Base-by-base conservation (phyloP, 192 early-diverging fungal species). In the Dispira simplex region DNA sequence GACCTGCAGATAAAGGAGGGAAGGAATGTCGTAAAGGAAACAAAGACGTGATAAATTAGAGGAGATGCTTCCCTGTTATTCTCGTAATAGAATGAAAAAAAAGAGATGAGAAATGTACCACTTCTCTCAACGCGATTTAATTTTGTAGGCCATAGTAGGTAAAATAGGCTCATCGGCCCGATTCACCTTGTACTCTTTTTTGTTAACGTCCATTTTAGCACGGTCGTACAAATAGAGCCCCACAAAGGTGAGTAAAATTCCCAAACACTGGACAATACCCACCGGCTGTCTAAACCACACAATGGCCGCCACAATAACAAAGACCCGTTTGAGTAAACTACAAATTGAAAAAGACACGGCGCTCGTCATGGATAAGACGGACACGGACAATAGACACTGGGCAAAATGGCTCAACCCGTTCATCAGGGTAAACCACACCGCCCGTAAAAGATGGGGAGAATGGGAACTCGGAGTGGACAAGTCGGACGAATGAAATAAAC, bases 281-380 rank as follows among this genome's bases (percentile, higher is more conserved):
- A 92, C 81, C 16, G 80, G 72, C 66, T 95, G 88, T 49, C 84
- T 82, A 72, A 90, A 90, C 75, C 87, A 95, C 12, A 90, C 58
- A 51, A 95, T 90, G 54, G 79, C 77, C 28, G 86, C 83, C 25
- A 84, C 79, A 72, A 95, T 93, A 27, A 95, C 91, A 68, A 90
- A 81, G 54, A 95, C 90, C n/a, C 92, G 82, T 72, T 95, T 95
- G 60, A 91, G 73, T 62, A 95, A 77, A 3, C 85, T 86, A 9
- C 87, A 83, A 54, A 95, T 89, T 16, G 85, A 87, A 71, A 92
- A 95, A 0, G 90, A 92, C 43, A 95, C 88, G 2, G 91, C 88
- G 1, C 82, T 85, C 6, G 90, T 88, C 47, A 85, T 68, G 1
- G 81, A 74, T 23, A 93, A 74, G 16, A 91, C 78, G 23, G 79